Evolutionary conservation across 148 eudicot species (phyloP).

Genomic region (Rhododendron mucronatum): DNA sequence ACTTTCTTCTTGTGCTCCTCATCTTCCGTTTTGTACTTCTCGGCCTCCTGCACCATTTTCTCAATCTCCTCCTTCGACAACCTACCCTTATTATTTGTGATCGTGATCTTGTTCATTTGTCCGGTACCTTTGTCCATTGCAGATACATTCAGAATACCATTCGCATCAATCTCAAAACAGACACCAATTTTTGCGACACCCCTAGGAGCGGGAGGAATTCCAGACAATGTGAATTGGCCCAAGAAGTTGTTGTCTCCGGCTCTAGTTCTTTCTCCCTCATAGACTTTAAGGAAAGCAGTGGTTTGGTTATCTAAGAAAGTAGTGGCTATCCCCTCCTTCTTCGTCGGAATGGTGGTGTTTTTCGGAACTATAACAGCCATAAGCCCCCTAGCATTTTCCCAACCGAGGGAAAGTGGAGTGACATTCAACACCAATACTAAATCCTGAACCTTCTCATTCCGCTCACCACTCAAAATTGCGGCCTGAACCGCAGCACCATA

Average conservation of each 20-base stretch:
- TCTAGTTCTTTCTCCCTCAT: constrained; percentile 14
- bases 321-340: neutral
- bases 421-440: no score
- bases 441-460: no score
- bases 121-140: neutral
- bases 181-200: neutral
- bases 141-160: neutral
- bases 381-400: no score
- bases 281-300: constrained; percentile 8
- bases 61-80: neutral
- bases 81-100: neutral
- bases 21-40: no score
- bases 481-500: no score
- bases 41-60: no score
- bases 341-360: no score
- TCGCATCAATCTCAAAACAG: neutral
- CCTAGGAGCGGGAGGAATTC: constrained; percentile 14
- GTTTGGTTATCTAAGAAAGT: neutral
- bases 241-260: constrained; percentile 13
- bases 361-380: no score
- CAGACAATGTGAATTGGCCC: constrained; percentile 10
- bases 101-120: neutral
- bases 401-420: no score
- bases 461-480: no score
- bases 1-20: no score